Evolutionary conservation across 805 yeast species (phyloP).

Genomic region (Lipomyces japonicus): DNA sequence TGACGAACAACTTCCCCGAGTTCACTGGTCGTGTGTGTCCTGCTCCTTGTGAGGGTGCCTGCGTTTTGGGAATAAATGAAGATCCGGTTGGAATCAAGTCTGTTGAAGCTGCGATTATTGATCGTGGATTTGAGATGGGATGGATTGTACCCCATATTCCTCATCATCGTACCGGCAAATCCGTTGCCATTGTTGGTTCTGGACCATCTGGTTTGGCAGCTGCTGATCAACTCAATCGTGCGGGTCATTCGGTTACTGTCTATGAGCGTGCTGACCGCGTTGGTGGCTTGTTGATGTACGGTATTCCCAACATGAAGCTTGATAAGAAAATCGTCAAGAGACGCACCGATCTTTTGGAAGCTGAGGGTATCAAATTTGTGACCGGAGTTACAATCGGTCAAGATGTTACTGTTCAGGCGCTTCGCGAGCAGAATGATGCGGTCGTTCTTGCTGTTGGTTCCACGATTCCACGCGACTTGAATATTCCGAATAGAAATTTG

Average conservation of each 20-base stretch:
- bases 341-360: constrained; percentile 83
- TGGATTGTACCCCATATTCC: constrained; percentile 92
- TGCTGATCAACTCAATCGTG: constrained; percentile 95
- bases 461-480: constrained; percentile 92
- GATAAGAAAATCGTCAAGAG: constrained; percentile 91
- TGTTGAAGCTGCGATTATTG: constrained; percentile 93
- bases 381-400: constrained; percentile 80
- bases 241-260: constrained; percentile 89
- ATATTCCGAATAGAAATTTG: constrained; percentile 88
- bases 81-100: constrained; percentile 96
- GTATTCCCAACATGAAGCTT: constrained; percentile 98
- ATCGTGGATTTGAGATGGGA: constrained; percentile 92
- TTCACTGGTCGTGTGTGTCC: constrained; percentile 98
- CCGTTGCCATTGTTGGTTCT: constrained; percentile 85
- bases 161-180: constrained; percentile 72
- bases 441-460: constrained; percentile 91
- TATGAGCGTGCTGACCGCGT: constrained; percentile 93
- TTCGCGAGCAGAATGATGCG: constrained; percentile 67
- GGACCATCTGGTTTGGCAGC: constrained; percentile 97
- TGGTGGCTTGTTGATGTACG: constrained; percentile 97
- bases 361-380: constrained; percentile 81
- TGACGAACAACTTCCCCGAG: constrained; percentile 98
- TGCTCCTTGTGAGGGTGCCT: constrained; percentile 98
- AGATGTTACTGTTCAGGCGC: constrained; percentile 58
- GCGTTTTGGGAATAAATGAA: constrained; percentile 87